Evolutionary conservation across 805 yeast genomes (phyloP).

Genomic region (Nakazawaea ishiwadae): DNA sequence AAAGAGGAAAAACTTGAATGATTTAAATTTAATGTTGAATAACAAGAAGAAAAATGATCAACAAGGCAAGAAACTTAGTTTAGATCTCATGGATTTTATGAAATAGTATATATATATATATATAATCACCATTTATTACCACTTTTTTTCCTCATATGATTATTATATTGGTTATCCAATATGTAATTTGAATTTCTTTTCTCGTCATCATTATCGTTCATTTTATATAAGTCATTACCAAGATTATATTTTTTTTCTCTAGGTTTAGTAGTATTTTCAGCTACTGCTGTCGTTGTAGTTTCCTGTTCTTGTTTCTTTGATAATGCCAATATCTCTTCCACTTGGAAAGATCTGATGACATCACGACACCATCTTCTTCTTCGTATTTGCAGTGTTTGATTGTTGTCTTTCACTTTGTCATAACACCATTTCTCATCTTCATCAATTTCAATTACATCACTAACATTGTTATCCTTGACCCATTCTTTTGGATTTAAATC

Average conservation of each 20-base stretch:
- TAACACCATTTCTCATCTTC: slow-evolving; percentile 84
- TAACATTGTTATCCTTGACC: slow-evolving; percentile 49
- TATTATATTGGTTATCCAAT: slow-evolving; percentile 5
- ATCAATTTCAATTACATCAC: slow-evolving; percentile 56
- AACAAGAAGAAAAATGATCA: slow-evolving; percentile 15
- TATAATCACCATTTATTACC: slow-evolving; percentile 1
- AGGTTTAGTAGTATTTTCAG: too few species aligned
- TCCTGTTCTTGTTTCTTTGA: slow-evolving; percentile 3
- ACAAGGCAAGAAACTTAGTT: slow-evolving; percentile 14
- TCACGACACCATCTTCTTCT: slow-evolving; percentile 65
- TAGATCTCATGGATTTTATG: slow-evolving; percentile 26
- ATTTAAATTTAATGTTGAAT: slow-evolving; percentile 17
- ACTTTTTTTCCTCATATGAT: slow-evolving; percentile 8
- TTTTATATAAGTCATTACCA: background rate
- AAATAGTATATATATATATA: too few species aligned
- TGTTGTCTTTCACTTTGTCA: slow-evolving; percentile 33
- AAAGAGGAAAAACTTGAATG: slow-evolving; percentile 23
- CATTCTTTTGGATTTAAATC: slow-evolving; percentile 63
- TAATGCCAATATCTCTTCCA: slow-evolving; percentile 8
- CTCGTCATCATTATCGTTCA: background rate
- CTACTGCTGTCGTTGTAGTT: background rate
- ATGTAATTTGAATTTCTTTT: slow-evolving; percentile 1
- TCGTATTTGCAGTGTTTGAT: slow-evolving; percentile 35
- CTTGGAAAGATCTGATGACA: slow-evolving; percentile 24
- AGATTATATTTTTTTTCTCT: background rate